These are phyloP conservation scores for Pleurotus tuber-regium DNA, from an alignment of 768 basidiomycete genomes.

Conservation along the genomic window DNA sequence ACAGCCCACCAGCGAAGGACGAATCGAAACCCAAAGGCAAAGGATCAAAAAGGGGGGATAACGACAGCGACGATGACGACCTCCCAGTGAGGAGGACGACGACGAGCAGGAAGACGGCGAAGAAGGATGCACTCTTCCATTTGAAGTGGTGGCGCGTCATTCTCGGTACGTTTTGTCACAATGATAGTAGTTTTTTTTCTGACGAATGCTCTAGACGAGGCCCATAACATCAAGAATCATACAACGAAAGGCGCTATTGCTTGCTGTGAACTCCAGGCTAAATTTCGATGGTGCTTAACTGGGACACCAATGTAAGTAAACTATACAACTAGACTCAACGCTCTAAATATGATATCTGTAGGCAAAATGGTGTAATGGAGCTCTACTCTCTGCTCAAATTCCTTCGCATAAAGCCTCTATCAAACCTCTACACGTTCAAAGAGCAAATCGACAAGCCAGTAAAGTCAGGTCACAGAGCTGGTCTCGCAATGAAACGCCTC, in stretches of 20 bases:
- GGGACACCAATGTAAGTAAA: constrained; percentile 69
- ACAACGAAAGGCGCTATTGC: constrained; percentile 76
- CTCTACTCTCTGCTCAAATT: constrained; percentile 89
- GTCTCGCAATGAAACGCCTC: constrained; percentile 77
- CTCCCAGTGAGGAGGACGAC: constrained; percentile 32
- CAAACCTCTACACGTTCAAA: constrained; percentile 79
- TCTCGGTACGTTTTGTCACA: constrained; percentile 52
- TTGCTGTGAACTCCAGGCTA: constrained; percentile 72
- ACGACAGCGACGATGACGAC: constrained; percentile 28
- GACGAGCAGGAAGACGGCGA: constrained; percentile 40
- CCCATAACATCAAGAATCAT: constrained; percentile 91
- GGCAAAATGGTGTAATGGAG: constrained; percentile 91
- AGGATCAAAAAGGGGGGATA: constrained; percentile 34
- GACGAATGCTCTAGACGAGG: constrained; percentile 62
- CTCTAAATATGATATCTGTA: constrained; percentile 24
- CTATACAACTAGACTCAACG: constrained; percentile 31
- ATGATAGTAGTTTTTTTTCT: not conserved
- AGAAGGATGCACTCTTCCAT: constrained; percentile 67
- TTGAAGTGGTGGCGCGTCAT: constrained; percentile 85
- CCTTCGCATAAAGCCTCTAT: constrained; percentile 77
- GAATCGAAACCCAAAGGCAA: constrained; percentile 43
- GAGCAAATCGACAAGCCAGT: constrained; percentile 76
- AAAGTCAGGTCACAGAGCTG: constrained; percentile 57
- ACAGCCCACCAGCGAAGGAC: constrained; percentile 48
- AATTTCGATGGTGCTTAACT: constrained; percentile 87